Conservation (phyloP, 2,329 filamentous ascomycete genomes). For the Cryoendolithus antarcticus region DNA sequence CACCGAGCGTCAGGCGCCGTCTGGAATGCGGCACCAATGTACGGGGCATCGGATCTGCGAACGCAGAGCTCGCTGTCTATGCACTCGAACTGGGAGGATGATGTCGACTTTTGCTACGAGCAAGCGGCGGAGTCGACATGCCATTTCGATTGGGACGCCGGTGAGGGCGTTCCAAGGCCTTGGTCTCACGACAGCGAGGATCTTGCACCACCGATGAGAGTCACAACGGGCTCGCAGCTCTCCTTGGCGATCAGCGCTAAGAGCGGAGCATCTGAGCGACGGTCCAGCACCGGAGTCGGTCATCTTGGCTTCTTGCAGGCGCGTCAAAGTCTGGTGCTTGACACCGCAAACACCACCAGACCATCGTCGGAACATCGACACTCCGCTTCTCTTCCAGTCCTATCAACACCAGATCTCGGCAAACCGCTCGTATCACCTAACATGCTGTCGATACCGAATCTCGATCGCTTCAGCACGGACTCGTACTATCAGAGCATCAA, state of each 20-base stretch:
- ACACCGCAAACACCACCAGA: constrained; percentile 7
- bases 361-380: constrained; percentile 4
- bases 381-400: background rate
- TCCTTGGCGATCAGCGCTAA: no score
- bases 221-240: no score
- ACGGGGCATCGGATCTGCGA: background rate
- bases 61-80: background rate
- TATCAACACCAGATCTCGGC: background rate
- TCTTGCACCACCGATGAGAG: background rate
- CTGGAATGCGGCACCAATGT: background rate
- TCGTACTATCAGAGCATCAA: constrained; percentile 10
- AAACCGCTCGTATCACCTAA: constrained; percentile 4
- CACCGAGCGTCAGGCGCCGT: no score
- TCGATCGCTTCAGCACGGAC: constrained; percentile 13
- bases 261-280: background rate
- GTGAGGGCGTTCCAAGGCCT: background rate
- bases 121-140: constrained; percentile 48
- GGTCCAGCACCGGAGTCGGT: constrained; percentile 17
- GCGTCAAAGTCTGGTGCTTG: constrained; percentile 12
- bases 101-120: constrained; percentile 51
- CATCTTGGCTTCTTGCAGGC: constrained; percentile 21
- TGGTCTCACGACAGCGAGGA: background rate
- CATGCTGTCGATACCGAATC: constrained; percentile 1
- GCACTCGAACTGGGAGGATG: constrained; percentile 41
- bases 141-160: constrained; percentile 44